These are phyloP conservation scores for Colletotrichum horii DNA, from an alignment of 2,329 filamentous ascomycete genomes.

Conservation along the genomic window DNA sequence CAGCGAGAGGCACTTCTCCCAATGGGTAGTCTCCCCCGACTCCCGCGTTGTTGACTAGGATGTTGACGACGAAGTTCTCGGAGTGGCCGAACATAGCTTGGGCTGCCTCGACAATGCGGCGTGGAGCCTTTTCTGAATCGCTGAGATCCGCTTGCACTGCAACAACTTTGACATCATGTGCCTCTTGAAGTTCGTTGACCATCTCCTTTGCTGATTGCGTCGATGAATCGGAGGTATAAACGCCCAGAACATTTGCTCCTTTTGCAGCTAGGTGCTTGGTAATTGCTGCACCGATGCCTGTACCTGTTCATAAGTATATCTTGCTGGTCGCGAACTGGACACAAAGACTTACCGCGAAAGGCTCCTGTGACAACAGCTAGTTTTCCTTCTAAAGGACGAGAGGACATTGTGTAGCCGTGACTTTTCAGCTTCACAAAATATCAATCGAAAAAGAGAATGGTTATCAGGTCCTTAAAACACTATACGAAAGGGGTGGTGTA, in stretches of 20 bases:
- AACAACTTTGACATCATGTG: conserved; percentile 65
- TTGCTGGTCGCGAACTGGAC: neutral
- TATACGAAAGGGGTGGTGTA: too few species aligned
- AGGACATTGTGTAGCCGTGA: too few species aligned
- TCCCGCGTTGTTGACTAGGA: conserved; percentile 87
- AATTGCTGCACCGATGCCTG: conserved; percentile 72
- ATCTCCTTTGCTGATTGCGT: conserved; percentile 12
- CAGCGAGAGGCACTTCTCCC: conserved; percentile 63
- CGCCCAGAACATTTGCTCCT: conserved; percentile 70
- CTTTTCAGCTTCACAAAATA: too few species aligned
- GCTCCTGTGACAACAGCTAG: neutral
- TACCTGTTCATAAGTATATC: neutral
- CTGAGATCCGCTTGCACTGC: conserved; percentile 75
- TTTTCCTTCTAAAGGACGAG: neutral
- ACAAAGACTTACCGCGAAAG: neutral
- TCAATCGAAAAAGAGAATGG: too few species aligned
- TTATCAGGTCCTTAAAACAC: too few species aligned
- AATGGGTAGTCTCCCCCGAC: conserved; percentile 49
- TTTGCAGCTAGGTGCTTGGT: conserved; percentile 74
- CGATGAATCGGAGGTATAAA: conserved; percentile 63
- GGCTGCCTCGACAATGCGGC: conserved; percentile 61
- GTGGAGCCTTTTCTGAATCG: conserved; percentile 59
- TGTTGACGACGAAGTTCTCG: conserved; percentile 71
- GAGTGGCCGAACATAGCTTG: conserved; percentile 62
- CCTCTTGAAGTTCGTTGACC: conserved; percentile 48